Percentiles rank a stretch among this genome's conserved stretches.
Evolutionary conservation across 202 grass and related monocot species (phyloP).

Genomic region (Saccharum hybrid): DNA sequence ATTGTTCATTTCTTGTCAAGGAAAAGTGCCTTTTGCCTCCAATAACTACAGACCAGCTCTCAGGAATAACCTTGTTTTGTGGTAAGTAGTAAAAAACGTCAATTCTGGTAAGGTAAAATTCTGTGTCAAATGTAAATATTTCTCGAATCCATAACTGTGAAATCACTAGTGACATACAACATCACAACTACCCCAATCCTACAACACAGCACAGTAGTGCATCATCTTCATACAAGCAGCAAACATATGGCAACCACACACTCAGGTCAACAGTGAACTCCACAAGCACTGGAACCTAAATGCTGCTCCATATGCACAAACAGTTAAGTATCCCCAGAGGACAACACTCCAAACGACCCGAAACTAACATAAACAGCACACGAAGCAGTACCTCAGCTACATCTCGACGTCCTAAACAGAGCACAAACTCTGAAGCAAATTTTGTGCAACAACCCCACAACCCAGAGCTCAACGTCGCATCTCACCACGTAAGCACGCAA

Average conservation of each 20-base stretch:
- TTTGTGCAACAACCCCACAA: background rate
- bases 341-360: background rate
- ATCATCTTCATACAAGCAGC: background rate
- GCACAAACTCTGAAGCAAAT: background rate
- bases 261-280: background rate
- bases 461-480: background rate
- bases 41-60: background rate
- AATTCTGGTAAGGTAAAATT: background rate
- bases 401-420: background rate
- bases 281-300: slow-evolving; percentile 16
- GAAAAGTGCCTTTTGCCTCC: slow-evolving; percentile 1
- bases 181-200: background rate
- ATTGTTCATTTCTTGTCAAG: slow-evolving; percentile 13
- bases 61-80: slow-evolving; percentile 3
- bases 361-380: background rate
- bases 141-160: background rate
- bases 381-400: background rate
- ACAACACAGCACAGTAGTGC: background rate
- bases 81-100: background rate
- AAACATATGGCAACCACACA: background rate
- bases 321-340: background rate
- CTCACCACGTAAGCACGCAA: background rate
- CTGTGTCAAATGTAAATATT: background rate
- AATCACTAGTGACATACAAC: background rate
- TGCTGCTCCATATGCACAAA: background rate